phyloP scores from a whole-genome alignment of 2,329 filamentous ascomycete species.

The Alternaria arbusti region DNA sequence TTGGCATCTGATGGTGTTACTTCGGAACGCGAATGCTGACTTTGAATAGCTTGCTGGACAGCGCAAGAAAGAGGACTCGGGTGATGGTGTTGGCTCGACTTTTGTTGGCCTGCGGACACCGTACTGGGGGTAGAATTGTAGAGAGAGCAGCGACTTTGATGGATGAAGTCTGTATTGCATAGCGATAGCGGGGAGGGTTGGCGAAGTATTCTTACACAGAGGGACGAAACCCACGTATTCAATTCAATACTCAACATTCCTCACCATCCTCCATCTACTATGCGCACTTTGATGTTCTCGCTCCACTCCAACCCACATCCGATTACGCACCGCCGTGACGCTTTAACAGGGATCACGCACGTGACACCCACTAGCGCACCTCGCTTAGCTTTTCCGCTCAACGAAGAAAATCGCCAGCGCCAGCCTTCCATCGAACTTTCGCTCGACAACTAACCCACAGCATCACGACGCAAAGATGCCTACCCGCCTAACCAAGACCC shows the following conservation, averaged over 20 bases:
- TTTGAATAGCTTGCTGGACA: slow-evolving; percentile 64
- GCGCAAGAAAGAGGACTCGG: slow-evolving; percentile 70
- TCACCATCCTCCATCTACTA: too few species aligned
- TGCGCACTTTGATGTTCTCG: not conserved
- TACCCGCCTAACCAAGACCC: slow-evolving; percentile 41
- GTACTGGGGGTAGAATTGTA: slow-evolving; percentile 44
- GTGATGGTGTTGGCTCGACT: slow-evolving; percentile 38
- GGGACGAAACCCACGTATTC: slow-evolving; percentile 9
- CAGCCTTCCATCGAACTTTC: not conserved
- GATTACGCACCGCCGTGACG: too few species aligned
- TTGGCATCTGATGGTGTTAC: slow-evolving; percentile 15
- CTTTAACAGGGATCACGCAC: not conserved
- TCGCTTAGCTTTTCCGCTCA: slow-evolving; percentile 26
- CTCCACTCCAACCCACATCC: too few species aligned
- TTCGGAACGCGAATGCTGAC: slow-evolving; percentile 11
- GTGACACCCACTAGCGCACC: slow-evolving; percentile 8
- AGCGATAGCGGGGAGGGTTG: slow-evolving; percentile 20
- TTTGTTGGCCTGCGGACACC: slow-evolving; percentile 50
- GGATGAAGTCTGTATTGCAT: slow-evolving; percentile 32
- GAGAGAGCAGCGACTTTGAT: slow-evolving; percentile 4
- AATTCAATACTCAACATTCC: not conserved
- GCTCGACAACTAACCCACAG: slow-evolving; percentile 37
- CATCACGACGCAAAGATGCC: slow-evolving; percentile 36
- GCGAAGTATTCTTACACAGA: too few species aligned
- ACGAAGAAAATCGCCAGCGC: slow-evolving; percentile 8